These are phyloP conservation scores for Colletotrichum noveboracense DNA, from an alignment of 2,329 filamentous ascomycete genomes.

Conservation along the genomic window DNA sequence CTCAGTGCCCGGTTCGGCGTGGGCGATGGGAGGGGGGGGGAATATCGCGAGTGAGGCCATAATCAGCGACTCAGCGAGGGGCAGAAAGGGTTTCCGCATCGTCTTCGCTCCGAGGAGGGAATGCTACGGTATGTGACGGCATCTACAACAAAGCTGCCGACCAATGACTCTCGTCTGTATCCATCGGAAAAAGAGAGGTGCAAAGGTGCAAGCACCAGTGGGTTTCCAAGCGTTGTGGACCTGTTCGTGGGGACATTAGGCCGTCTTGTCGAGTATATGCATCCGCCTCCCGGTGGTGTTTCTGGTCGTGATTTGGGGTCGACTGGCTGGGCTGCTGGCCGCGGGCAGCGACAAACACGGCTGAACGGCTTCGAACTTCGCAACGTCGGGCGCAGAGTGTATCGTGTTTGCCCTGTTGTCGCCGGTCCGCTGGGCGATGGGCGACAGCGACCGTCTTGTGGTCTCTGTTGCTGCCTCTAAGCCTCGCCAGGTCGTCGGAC, in stretches of 20 bases:
- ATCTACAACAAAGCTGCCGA: background rate
- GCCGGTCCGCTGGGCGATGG: background rate
- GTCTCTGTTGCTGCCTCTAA: background rate
- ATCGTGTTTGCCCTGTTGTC: background rate
- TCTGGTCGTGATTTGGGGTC: background rate
- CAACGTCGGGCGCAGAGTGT: background rate
- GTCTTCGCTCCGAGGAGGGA: background rate
- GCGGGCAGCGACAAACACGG: background rate
- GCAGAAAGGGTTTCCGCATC: background rate
- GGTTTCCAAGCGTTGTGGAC: background rate
- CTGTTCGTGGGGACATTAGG: background rate
- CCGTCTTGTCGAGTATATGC: background rate
- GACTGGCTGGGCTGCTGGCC: background rate
- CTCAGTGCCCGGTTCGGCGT: background rate
- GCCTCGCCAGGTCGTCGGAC: constrained; percentile 1
- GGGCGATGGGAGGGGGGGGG: background rate
- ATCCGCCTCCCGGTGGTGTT: background rate
- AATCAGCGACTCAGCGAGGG: background rate
- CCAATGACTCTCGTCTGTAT: background rate
- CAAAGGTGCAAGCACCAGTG: background rate
- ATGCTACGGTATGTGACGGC: background rate
- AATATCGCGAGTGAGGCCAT: background rate
- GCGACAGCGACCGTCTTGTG: background rate
- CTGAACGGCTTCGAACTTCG: background rate
- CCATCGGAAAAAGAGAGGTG: background rate